Evolutionary conservation across 768 basidiomycete species (phyloP).

Genomic region (Zangia roseola): DNA sequence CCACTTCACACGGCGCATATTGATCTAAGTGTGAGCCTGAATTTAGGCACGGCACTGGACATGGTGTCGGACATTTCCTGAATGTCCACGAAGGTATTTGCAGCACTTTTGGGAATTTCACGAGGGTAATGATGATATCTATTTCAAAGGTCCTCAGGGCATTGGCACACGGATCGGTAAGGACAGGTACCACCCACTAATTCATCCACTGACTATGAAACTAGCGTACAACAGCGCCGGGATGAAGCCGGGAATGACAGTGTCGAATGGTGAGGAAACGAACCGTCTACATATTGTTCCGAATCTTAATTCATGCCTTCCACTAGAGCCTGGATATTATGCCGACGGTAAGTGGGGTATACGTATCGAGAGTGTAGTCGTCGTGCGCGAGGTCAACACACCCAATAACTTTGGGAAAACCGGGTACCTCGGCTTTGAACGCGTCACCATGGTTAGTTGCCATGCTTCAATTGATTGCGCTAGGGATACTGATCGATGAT

Average conservation of each 20-base stretch:
- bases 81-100: conserved; percentile 82
- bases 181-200: background rate
- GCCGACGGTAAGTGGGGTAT: conserved; percentile 90
- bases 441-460: conserved; percentile 76
- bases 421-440: conserved; percentile 83
- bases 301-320: background rate
- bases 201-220: conserved; percentile 1
- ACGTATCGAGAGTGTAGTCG: conserved; percentile 86
- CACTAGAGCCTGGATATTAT: conserved; percentile 85
- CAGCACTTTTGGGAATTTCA: background rate
- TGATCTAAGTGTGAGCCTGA: conserved; percentile 3
- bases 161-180: conserved; percentile 45
- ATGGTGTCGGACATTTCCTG: conserved; percentile 91
- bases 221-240: conserved; percentile 66
- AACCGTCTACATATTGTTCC: background rate
- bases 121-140: conserved; percentile 3
- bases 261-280: conserved; percentile 65
- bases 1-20: background rate
- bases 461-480: background rate
- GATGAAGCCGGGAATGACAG: conserved; percentile 82
- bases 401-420: conserved; percentile 78
- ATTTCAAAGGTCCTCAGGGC: conserved; percentile 50
- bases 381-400: conserved; percentile 71
- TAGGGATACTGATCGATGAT: background rate
- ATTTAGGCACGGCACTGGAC: conserved; percentile 84